A percentile compares a stretch with the other conserved stretches of the same genome.
Evolutionary conservation across 352 stramenopile species (phyloP).

Genomic region (Achlya hypogyna): DNA sequence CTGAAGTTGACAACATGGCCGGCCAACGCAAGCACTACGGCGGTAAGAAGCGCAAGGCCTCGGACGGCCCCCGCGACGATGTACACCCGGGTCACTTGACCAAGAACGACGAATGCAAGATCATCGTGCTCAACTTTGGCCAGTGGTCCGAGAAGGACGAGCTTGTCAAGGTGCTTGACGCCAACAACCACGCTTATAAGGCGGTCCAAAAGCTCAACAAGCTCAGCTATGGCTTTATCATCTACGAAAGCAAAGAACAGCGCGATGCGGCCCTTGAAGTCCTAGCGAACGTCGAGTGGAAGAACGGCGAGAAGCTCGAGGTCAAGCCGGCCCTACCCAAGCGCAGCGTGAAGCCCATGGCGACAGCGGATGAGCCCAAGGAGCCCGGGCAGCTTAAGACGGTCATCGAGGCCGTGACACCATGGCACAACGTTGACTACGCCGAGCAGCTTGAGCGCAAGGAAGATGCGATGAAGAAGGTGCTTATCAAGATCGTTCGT

Average conservation of each 20-base stretch:
- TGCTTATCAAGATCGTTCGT: constrained; percentile 78
- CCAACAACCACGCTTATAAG: constrained; percentile 41
- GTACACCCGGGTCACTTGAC: constrained; percentile 17
- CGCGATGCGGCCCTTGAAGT: constrained; percentile 41
- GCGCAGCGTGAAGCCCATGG: constrained; percentile 24
- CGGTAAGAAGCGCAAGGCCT: neutral
- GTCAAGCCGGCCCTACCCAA: constrained; percentile 69
- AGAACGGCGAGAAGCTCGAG: constrained; percentile 50
- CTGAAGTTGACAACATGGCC: neutral
- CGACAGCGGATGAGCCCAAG: constrained; percentile 28
- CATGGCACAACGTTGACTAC: constrained; percentile 69
- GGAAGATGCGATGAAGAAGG: constrained; percentile 84
- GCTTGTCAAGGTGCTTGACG: constrained; percentile 43
- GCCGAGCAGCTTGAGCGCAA: constrained; percentile 77
- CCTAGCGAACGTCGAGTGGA: constrained; percentile 49
- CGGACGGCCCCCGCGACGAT: neutral
- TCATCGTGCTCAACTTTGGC: constrained; percentile 84
- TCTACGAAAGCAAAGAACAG: constrained; percentile 49
- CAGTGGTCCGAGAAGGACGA: constrained; percentile 74
- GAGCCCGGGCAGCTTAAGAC: constrained; percentile 24
- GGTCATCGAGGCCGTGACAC: constrained; percentile 69
- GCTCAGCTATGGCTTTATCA: constrained; percentile 71
- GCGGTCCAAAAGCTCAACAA: constrained; percentile 74
- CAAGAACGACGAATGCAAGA: constrained; percentile 56
- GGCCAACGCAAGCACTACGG: neutral